Conservation (phyloP, 1,284 basidiomycete species). For the Malassezia vespertilionis region DNA sequence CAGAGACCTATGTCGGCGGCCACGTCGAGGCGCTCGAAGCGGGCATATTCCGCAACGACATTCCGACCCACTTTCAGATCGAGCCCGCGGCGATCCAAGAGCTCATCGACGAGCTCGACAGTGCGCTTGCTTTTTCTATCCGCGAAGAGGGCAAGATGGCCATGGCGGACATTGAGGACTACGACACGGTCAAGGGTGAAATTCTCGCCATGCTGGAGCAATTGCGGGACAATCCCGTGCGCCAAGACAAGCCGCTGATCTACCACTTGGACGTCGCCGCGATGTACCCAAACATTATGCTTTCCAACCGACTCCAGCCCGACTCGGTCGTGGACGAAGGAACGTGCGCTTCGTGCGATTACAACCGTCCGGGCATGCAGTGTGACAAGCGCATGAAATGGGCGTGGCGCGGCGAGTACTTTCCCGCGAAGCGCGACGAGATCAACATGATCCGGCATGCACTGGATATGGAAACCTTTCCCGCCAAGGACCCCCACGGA, state of each 20-base stretch:
- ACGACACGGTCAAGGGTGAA: constrained; percentile 75
- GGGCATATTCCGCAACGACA: constrained; percentile 94
- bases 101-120: constrained; percentile 89
- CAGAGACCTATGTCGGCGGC: constrained; percentile 96
- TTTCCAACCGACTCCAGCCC: constrained; percentile 95
- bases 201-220: constrained; percentile 71
- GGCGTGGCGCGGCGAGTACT: constrained; percentile 99
- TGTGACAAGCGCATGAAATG: constrained; percentile 91
- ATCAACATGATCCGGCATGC: constrained; percentile 99
- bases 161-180: constrained; percentile 81
- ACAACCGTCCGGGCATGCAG: constrained; percentile 85
- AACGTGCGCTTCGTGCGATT: constrained; percentile 95
- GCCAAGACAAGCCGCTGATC: constrained; percentile 83
- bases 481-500: constrained; percentile 63
- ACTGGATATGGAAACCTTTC: constrained; percentile 85
- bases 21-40: constrained; percentile 98
- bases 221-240: constrained; percentile 81
- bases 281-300: constrained; percentile 99
- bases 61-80: constrained; percentile 87
- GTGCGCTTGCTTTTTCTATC: constrained; percentile 79
- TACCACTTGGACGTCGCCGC: constrained; percentile 98
- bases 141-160: constrained; percentile 72
- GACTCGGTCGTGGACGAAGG: constrained; percentile 96
- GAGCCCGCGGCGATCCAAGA: constrained; percentile 75
- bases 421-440: constrained; percentile 93